A percentile compares a stretch with the other conserved stretches of the same genome.
These are phyloP conservation scores for Naganishia randhawae DNA, from an alignment of 768 basidiomycete genomes.

Conservation along the genomic window DNA sequence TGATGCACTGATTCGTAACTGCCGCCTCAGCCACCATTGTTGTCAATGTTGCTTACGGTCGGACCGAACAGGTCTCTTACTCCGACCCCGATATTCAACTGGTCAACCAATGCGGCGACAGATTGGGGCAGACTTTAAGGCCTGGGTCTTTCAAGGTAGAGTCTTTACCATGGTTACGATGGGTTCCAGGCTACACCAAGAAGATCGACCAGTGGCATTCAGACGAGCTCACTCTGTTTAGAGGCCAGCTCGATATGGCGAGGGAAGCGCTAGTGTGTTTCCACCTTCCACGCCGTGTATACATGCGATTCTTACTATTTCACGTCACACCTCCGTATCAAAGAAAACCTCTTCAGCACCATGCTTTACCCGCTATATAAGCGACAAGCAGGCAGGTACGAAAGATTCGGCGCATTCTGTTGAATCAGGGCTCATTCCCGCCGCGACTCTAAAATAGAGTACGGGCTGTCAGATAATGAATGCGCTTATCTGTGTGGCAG, in stretches of 20 bases:
- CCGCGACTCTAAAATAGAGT: not conserved
- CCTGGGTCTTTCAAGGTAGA: constrained; percentile 28
- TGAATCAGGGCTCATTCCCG: not conserved
- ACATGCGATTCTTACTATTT: not conserved
- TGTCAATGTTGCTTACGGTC: constrained; percentile 13
- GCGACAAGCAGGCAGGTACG: constrained; percentile 18
- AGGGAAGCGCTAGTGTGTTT: constrained; percentile 53
- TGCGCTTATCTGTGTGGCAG: constrained; percentile 20
- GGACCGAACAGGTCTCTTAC: constrained; percentile 17
- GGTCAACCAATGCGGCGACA: constrained; percentile 49
- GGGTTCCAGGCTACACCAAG: constrained; percentile 62
- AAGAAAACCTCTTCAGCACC: not conserved
- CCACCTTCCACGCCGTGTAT: not conserved
- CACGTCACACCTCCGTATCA: not conserved
- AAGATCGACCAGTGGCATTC: constrained; percentile 59
- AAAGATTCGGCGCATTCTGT: not conserved
- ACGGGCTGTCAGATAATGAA: constrained; percentile 16
- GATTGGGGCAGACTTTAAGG: constrained; percentile 51
- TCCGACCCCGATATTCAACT: constrained; percentile 50
- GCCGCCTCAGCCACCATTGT: not conserved
- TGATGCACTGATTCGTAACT: not conserved
- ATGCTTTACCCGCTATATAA: constrained; percentile 16
- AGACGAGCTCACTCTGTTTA: constrained; percentile 61
- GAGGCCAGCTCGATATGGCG: constrained; percentile 57
- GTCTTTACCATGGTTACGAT: constrained; percentile 32